These are phyloP conservation scores for Pulveroboletus sp. DNA, from an alignment of 768 basidiomycete species.

Conservation along the genomic window DNA sequence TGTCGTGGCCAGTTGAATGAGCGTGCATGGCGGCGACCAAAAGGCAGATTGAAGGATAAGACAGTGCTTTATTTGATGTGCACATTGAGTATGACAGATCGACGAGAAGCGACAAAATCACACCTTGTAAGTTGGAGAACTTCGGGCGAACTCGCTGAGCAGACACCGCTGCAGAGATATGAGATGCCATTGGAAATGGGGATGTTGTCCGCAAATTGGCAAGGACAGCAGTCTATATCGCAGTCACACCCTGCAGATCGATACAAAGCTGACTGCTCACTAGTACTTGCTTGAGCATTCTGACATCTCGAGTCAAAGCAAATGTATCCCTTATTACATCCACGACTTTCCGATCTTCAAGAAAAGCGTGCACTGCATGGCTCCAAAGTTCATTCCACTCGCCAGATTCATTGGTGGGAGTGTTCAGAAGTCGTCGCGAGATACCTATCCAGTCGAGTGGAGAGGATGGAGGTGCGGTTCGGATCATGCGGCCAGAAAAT, in stretches of 20 bases:
- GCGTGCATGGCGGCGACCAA: conserved; percentile 83
- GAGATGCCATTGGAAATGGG: conserved; percentile 49
- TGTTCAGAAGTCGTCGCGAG: conserved; percentile 43
- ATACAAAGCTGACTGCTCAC: conserved; percentile 37
- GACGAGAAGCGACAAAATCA: conserved; percentile 15
- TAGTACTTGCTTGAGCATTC: conserved; percentile 53
- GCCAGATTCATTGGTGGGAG: conserved; percentile 19
- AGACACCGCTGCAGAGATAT: conserved; percentile 39
- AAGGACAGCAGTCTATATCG: conserved; percentile 39
- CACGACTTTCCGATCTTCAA: conserved; percentile 44
- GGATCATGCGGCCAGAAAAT: conserved; percentile 88
- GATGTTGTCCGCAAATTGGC: conserved; percentile 43
- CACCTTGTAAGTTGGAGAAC: conserved; percentile 53
- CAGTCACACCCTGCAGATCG: conserved; percentile 6
- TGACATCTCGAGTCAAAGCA: conserved; percentile 54
- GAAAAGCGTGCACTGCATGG: conserved; percentile 49
- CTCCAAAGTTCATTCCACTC: conserved; percentile 66
- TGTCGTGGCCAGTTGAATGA: conserved; percentile 67
- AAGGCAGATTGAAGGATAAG: conserved; percentile 78
- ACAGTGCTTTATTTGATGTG: conserved; percentile 44
- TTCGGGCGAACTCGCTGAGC: conserved; percentile 54
- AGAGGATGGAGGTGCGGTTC: conserved; percentile 58
- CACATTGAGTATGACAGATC: neutral
- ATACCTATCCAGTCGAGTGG: conserved; percentile 47
- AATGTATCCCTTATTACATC: conserved; percentile 55